Evolutionary conservation across 139 green algal genomes (phyloP).

Genomic region (Yamagishiella unicocca): DNA sequence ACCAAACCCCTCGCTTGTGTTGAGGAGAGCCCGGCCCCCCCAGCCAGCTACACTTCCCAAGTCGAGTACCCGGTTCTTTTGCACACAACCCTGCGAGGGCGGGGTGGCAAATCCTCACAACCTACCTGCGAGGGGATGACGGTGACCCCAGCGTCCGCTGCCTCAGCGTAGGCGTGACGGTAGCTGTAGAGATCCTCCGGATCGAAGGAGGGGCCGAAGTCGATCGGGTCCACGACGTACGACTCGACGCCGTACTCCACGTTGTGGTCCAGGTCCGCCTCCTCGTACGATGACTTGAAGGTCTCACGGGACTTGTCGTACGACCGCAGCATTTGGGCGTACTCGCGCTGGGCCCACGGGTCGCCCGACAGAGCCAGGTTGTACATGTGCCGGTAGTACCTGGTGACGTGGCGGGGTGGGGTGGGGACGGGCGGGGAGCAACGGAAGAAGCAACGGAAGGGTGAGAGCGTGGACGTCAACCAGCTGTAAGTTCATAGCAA

Average conservation of each 20-base stretch:
- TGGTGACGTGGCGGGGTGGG: not conserved
- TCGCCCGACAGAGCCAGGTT: slow-evolving; percentile 55
- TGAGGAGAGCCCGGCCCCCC: too few relatives aligned
- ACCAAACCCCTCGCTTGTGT: too few relatives aligned
- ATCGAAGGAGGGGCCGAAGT: slow-evolving; percentile 69
- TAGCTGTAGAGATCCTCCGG: slow-evolving; percentile 65
- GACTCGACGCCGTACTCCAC: slow-evolving; percentile 62
- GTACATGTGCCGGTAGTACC: slow-evolving; percentile 64
- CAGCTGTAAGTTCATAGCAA: too few relatives aligned
- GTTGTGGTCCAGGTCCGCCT: slow-evolving; percentile 49
- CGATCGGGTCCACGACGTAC: slow-evolving; percentile 65
- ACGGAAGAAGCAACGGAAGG: too few relatives aligned
- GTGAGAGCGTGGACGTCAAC: too few relatives aligned
- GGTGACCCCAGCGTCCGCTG: not conserved
- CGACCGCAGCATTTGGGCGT: slow-evolving; percentile 57
- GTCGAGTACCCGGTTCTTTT: too few relatives aligned
- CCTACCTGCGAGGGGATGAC: slow-evolving; percentile 49
- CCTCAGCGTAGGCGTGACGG: slow-evolving; percentile 41
- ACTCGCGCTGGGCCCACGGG: slow-evolving; percentile 68
- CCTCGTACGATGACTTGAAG: slow-evolving; percentile 7
- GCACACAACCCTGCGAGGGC: too few relatives aligned
- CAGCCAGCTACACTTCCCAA: too few relatives aligned
- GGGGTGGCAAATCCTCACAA: too few relatives aligned
- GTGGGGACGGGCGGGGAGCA: too few relatives aligned
- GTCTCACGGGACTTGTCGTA: slow-evolving; percentile 12